Evolutionary conservation across 75 land plant species (phyloP).

Genomic region (Cunninghamia lanceolata): DNA sequence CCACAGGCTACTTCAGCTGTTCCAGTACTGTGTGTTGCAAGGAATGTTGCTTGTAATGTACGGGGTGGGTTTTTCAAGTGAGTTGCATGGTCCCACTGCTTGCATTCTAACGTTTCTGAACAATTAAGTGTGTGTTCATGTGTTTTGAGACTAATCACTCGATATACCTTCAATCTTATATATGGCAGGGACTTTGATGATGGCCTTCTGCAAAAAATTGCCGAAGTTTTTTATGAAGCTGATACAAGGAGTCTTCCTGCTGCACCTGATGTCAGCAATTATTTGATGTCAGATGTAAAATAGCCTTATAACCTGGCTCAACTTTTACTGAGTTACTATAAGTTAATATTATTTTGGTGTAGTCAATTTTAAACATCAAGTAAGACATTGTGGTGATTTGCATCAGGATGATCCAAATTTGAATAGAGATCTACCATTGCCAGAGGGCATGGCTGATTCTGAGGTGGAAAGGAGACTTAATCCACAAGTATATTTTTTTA

Average conservation of each 20-base stretch:
- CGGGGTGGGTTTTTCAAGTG: constrained; percentile 51
- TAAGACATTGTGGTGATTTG: neutral
- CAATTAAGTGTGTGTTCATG: neutral
- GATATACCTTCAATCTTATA: neutral
- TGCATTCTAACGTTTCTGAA: neutral
- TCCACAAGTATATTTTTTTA: constrained; percentile 19
- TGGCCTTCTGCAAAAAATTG: constrained; percentile 28
- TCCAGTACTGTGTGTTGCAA: constrained; percentile 51
- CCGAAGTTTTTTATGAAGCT: constrained; percentile 34
- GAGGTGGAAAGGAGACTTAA: constrained; percentile 31
- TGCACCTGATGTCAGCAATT: constrained; percentile 51
- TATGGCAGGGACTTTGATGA: constrained; percentile 44
- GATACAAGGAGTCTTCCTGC: constrained; percentile 29
- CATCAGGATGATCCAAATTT: constrained; percentile 12
- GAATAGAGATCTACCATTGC: constrained; percentile 26
- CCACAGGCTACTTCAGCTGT: constrained; percentile 29
- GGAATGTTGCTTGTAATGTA: constrained; percentile 53
- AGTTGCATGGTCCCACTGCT: constrained; percentile 2
- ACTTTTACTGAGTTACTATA: neutral
- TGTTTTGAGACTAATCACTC: neutral
- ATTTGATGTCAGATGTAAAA: constrained; percentile 39
- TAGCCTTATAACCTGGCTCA: neutral
- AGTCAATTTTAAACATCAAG: neutral
- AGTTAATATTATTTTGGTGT: neutral
- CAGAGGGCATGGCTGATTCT: constrained; percentile 43